phyloP scores from a whole-genome alignment of 495 filamentous ascomycete species.

The Symbiotaphrina buchneri region DNA sequence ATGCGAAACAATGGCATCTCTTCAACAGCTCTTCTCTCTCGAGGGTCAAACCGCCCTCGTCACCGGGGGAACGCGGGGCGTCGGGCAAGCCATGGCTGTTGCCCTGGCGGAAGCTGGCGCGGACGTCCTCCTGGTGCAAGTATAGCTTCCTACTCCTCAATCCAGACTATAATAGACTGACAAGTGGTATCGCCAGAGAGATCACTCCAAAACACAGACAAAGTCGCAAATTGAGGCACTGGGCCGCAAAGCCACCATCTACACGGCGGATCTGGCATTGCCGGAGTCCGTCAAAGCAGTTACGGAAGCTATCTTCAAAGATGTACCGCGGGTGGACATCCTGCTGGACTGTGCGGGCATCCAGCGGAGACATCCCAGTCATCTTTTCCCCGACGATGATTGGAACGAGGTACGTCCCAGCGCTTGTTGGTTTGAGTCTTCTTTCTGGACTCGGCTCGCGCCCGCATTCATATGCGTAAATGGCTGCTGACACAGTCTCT shows the following conservation, averaged over 20 bases:
- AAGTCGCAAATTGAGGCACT: constrained; percentile 34
- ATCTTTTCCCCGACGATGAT: constrained; percentile 59
- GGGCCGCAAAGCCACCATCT: constrained; percentile 44
- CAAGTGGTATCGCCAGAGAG: constrained; percentile 25
- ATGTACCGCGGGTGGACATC: constrained; percentile 40
- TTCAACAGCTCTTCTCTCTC: neutral
- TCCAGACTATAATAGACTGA: neutral
- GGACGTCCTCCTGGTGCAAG: constrained; percentile 47
- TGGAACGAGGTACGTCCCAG: constrained; percentile 39
- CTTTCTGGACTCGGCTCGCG: neutral
- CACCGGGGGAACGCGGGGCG: constrained; percentile 74
- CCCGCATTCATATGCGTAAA: neutral
- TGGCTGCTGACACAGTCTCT: neutral
- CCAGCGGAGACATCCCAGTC: constrained; percentile 54
- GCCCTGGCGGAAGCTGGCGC: constrained; percentile 68
- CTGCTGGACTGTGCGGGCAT: constrained; percentile 77
- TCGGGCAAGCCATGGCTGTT: constrained; percentile 66
- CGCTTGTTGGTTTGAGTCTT: too few relatives aligned
- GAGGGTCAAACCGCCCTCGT: constrained; percentile 54
- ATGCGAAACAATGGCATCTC: too few relatives aligned
- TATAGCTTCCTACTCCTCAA: constrained; percentile 1
- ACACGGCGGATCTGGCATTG: constrained; percentile 50
- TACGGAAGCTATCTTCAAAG: constrained; percentile 32
- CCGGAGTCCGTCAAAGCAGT: constrained; percentile 33
- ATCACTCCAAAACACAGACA: constrained; percentile 39